These are phyloP conservation scores for Mycosphaerella sp. DNA, from an alignment of 2,329 filamentous ascomycete genomes.

Conservation along the genomic window DNA sequence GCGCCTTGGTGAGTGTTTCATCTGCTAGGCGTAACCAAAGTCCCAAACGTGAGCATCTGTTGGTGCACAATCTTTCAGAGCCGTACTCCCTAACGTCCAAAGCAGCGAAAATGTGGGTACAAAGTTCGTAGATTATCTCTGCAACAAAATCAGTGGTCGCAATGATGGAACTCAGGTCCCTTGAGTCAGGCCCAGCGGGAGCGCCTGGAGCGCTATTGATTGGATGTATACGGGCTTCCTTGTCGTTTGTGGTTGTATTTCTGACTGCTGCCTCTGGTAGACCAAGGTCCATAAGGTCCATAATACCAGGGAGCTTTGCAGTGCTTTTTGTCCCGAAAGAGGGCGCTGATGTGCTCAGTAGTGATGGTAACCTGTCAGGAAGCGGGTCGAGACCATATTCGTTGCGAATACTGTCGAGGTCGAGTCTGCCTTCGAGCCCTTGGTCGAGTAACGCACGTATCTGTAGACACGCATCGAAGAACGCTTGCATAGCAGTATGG, in stretches of 20 bases:
- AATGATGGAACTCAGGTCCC: background rate
- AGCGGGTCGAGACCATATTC: too few species aligned
- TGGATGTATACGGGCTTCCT: background rate
- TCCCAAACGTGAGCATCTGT: background rate
- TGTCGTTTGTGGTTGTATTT: background rate
- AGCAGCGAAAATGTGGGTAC: conserved; percentile 3
- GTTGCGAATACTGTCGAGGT: background rate
- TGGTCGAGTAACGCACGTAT: background rate
- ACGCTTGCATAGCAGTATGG: conserved; percentile 3
- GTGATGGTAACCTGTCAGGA: background rate
- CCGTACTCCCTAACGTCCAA: conserved; percentile 5
- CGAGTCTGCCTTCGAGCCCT: background rate
- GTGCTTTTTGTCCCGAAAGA: background rate
- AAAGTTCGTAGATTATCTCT: conserved; percentile 1
- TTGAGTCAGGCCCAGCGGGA: too few species aligned
- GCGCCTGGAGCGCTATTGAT: background rate
- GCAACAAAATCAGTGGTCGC: background rate
- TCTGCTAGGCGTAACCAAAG: conserved; percentile 12
- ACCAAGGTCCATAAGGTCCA: background rate
- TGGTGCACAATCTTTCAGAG: conserved; percentile 1
- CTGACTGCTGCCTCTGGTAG: background rate
- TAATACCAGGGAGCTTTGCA: conserved; percentile 1
- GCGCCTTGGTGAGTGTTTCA: conserved; percentile 13
- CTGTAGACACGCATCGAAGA: background rate
- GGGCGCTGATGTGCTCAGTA: background rate